These are phyloP conservation scores for Boeremia lycopersici DNA, from an alignment of 2,329 filamentous ascomycete species.

Conservation along the genomic window DNA sequence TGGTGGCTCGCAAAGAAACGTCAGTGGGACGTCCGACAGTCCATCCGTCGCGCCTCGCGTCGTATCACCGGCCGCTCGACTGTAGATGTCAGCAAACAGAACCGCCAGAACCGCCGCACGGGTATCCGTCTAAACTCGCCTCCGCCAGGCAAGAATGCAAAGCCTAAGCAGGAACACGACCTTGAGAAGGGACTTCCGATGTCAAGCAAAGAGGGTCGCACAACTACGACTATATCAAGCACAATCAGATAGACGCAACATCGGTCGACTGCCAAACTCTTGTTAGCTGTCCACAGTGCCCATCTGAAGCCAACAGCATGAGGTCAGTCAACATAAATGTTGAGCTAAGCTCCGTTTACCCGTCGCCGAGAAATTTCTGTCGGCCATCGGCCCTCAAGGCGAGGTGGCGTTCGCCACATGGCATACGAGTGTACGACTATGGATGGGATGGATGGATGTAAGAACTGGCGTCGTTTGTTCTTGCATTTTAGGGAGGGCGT, in stretches of 20 bases:
- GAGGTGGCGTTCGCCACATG: neutral
- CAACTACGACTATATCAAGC: slow-evolving; percentile 46
- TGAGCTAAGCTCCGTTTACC: slow-evolving; percentile 4
- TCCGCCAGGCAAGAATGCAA: slow-evolving; percentile 33
- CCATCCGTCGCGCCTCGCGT: slow-evolving; percentile 67
- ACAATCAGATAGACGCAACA: slow-evolving; percentile 16
- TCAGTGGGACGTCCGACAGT: slow-evolving; percentile 80
- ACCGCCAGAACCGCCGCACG: slow-evolving; percentile 43
- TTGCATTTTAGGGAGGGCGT: neutral
- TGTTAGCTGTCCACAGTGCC: neutral
- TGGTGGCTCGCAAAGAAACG: slow-evolving; percentile 84
- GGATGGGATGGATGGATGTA: neutral
- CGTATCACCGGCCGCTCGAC: slow-evolving; percentile 51
- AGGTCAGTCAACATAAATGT: neutral
- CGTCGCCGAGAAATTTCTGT: neutral
- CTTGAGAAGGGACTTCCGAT: slow-evolving; percentile 43
- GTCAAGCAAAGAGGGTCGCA: slow-evolving; percentile 30
- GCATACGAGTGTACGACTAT: neutral
- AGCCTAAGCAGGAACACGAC: slow-evolving; percentile 32
- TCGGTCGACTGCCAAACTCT: neutral
- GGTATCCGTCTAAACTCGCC: slow-evolving; percentile 45
- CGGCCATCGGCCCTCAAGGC: neutral
- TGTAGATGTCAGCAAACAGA: slow-evolving; percentile 32
- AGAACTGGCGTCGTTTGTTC: neutral
- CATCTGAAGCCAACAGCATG: neutral